These are phyloP conservation scores for Asterochloris sp. DNA, from an alignment of 139 green algal genomes.

Conservation along the genomic window DNA sequence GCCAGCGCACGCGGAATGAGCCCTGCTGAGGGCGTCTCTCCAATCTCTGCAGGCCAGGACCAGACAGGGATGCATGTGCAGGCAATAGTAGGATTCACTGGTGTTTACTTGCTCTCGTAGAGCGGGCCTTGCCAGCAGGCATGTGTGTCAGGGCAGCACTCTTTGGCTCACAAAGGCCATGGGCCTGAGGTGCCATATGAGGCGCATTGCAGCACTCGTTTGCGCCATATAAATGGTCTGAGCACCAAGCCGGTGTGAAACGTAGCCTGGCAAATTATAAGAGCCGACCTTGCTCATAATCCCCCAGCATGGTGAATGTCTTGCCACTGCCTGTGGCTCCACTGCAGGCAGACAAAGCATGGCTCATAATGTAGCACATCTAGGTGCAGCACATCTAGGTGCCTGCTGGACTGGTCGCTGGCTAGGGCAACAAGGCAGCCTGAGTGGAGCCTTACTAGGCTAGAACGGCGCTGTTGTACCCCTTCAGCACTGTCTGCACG, in stretches of 20 bases:
- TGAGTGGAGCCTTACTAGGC: slow-evolving; percentile 39
- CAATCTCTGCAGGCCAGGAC: no score
- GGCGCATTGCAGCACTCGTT: no score
- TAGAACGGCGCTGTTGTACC: slow-evolving; percentile 51
- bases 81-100: background rate
- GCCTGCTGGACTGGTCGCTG: background rate
- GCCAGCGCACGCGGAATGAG: slow-evolving; percentile 54
- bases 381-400: background rate
- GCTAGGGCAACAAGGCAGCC: background rate
- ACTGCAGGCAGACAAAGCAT: slow-evolving; percentile 22
- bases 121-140: no score
- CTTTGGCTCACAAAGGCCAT: background rate
- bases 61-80: background rate
- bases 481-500: slow-evolving; percentile 27
- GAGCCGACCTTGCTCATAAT: slow-evolving; percentile 20
- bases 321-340: slow-evolving; percentile 64
- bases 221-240: no score
- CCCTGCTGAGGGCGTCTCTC: slow-evolving; percentile 20
- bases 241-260: no score
- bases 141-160: background rate
- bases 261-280: no score
- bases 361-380: background rate
- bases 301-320: slow-evolving; percentile 60
- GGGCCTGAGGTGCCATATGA: background rate
- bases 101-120: no score